Evolutionary conservation across 768 basidiomycete genomes (phyloP).

Genomic region (Dacryopinax primogenitus): DNA sequence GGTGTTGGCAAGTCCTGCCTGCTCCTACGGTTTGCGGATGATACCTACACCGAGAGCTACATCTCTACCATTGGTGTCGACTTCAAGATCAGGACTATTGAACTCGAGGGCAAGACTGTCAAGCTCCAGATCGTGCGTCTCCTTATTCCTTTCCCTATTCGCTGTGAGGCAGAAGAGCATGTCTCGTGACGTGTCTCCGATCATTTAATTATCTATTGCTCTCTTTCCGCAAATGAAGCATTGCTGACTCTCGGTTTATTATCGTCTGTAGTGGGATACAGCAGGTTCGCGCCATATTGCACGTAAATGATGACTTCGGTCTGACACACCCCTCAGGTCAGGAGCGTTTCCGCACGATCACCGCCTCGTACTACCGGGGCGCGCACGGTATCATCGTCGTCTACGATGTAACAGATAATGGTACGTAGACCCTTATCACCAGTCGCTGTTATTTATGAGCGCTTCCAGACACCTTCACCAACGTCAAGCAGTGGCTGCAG

Average conservation of each 20-base stretch:
- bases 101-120: slow-evolving; percentile 95
- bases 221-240: slow-evolving; percentile 21
- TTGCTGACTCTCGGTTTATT: slow-evolving; percentile 19
- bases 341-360: slow-evolving; percentile 97
- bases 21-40: slow-evolving; percentile 85
- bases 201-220: neutral
- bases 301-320: neutral
- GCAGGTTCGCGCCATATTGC: slow-evolving; percentile 46
- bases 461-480: slow-evolving; percentile 70
- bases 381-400: slow-evolving; percentile 98
- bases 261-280: slow-evolving; percentile 74
- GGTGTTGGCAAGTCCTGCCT: slow-evolving; percentile 96
- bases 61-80: slow-evolving; percentile 97
- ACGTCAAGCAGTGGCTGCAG: slow-evolving; percentile 90
- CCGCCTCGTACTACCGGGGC: slow-evolving; percentile 98
- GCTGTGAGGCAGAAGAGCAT: neutral
- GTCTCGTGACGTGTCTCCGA: neutral
- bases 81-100: slow-evolving; percentile 98
- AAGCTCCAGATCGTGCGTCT: slow-evolving; percentile 90
- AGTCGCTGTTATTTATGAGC: neutral
- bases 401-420: slow-evolving; percentile 96
- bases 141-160: slow-evolving; percentile 1
- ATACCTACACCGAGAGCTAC: slow-evolving; percentile 94
- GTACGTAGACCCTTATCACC: slow-evolving; percentile 29
- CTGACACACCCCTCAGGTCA: slow-evolving; percentile 46